phyloP scores from a whole-genome alignment of 176 grass and related monocot genomes.

The Pharus latifolius region DNA sequence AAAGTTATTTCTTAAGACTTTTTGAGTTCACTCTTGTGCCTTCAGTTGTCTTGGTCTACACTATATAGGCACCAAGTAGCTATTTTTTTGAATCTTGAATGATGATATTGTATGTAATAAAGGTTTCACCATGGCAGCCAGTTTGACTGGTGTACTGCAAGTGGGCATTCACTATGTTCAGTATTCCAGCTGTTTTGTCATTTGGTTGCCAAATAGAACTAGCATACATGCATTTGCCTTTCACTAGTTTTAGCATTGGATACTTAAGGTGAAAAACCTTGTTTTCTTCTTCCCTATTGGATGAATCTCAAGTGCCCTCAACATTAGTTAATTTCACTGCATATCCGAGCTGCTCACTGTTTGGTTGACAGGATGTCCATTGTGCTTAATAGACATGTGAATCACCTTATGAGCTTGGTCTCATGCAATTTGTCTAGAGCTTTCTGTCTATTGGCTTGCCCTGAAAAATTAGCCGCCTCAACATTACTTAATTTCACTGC shows the following conservation, averaged over 20 bases:
- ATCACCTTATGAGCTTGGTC: background rate
- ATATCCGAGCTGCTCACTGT: no score
- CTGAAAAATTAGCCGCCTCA: background rate
- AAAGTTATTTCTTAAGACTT: background rate
- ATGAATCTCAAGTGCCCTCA: no score
- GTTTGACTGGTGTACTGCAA: background rate
- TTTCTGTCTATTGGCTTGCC: background rate
- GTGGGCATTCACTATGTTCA: background rate
- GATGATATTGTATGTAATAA: background rate
- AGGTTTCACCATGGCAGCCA: background rate
- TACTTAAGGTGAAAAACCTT: no score
- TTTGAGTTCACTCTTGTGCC: background rate
- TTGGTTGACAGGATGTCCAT: no score
- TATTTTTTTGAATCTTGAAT: background rate
- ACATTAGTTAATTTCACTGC: no score
- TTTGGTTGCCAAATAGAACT: background rate
- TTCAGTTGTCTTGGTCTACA: background rate
- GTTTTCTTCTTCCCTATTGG: no score
- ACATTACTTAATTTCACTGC: no score
- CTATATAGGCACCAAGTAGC: background rate
- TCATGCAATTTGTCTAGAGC: conserved; percentile 5
- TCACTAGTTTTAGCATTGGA: background rate
- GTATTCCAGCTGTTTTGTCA: background rate
- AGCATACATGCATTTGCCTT: background rate
- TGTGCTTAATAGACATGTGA: no score